These are phyloP conservation scores for Carex myosuroides DNA, from an alignment of 176 grass and related monocot species.

Conservation along the genomic window DNA sequence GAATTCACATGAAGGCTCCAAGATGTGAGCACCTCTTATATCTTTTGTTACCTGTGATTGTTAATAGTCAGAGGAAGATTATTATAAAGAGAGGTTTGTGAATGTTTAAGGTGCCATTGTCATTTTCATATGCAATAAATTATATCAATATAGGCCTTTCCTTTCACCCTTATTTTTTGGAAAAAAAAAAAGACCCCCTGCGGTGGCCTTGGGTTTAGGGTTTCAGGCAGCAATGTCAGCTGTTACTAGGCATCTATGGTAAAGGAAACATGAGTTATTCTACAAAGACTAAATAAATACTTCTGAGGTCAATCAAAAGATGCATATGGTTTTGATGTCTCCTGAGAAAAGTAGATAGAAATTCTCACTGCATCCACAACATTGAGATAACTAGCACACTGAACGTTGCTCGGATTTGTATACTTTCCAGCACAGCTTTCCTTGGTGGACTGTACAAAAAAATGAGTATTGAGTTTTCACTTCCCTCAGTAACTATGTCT, in stretches of 20 bases:
- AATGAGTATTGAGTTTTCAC: not conserved
- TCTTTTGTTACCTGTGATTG: constrained; percentile 9
- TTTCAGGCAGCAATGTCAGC: not conserved
- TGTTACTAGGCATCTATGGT: not conserved
- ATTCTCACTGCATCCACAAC: constrained; percentile 27
- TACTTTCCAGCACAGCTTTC: constrained; percentile 41
- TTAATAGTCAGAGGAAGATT: not conserved
- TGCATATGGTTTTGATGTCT: not conserved
- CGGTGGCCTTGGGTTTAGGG: not conserved
- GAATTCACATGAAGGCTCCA: constrained; percentile 4
- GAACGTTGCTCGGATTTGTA: constrained; percentile 28
- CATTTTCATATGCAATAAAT: not conserved
- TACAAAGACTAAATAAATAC: not conserved
- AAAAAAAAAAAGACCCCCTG: not conserved
- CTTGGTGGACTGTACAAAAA: constrained; percentile 26
- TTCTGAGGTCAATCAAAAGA: not conserved
- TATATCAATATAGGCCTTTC: not conserved
- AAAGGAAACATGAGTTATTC: not conserved
- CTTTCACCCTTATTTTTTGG: not conserved
- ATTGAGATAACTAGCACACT: constrained; percentile 32
- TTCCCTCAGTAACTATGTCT: not conserved
- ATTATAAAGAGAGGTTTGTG: not conserved
- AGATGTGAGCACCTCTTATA: not conserved
- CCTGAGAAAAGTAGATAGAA: not conserved
- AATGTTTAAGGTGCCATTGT: not conserved